phyloP scores from a whole-genome alignment of 208 protist species.

The Lotmaria passim region DNA sequence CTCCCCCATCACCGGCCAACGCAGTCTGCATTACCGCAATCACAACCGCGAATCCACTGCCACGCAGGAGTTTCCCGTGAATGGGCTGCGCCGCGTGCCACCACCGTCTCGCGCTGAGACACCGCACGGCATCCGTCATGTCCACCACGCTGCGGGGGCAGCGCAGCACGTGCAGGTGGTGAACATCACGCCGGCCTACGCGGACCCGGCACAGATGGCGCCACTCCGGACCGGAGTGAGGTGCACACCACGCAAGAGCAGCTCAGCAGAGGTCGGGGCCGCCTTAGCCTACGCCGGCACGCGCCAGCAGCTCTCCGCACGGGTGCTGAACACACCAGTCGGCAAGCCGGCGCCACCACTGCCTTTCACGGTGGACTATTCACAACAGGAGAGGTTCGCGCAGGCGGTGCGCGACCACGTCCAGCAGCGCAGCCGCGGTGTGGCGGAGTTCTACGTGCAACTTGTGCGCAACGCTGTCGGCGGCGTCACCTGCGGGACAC shows the following conservation, averaged over 20 bases:
- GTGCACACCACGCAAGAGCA: constrained; percentile 32
- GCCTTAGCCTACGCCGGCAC: constrained; percentile 42
- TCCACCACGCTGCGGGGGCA: constrained; percentile 42
- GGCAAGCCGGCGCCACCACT: constrained; percentile 20
- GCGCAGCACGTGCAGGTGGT: constrained; percentile 82
- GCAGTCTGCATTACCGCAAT: constrained; percentile 30
- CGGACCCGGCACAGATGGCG: constrained; percentile 64
- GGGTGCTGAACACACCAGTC: constrained; percentile 23
- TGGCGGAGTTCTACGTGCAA: constrained; percentile 82
- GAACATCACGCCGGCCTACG: constrained; percentile 71
- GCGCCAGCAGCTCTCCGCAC: constrained; percentile 44
- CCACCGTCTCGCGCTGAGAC: constrained; percentile 39
- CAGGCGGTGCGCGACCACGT: constrained; percentile 79
- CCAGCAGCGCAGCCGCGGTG: constrained; percentile 63
- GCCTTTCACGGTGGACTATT: constrained; percentile 47
- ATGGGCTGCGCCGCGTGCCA: constrained; percentile 53
- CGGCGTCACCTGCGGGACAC: constrained; percentile 34
- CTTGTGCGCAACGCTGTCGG: constrained; percentile 67
- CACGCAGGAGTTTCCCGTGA: constrained; percentile 62
- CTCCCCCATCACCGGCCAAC: constrained; percentile 24
- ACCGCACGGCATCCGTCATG: constrained; percentile 62
- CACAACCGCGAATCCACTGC: constrained; percentile 56
- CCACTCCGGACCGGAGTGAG: constrained; percentile 43
- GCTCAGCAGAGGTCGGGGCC: constrained; percentile 36
- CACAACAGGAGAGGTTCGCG: constrained; percentile 63